Base-by-base conservation (phyloP, 306 rosid genomes). In the Corylus americana region DNA sequence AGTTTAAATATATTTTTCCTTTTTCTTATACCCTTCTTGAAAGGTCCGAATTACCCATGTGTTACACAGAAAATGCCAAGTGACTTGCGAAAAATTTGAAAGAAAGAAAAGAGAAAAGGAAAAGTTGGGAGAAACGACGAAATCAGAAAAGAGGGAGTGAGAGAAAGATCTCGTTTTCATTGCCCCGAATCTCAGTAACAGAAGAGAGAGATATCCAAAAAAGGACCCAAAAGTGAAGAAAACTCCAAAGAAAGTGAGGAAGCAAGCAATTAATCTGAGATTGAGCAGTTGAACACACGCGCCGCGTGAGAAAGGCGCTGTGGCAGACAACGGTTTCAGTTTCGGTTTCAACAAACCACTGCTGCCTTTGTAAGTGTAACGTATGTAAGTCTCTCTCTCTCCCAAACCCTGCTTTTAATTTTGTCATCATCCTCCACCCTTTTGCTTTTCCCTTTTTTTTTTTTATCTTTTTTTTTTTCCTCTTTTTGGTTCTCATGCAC, bases 91-190 rank as follows among this genome's bases (percentile, higher is more conserved):
- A 9, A 45, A 44, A 42, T 9, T 8, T 53, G 27, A 22, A 25
- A 1, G 8, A 22, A 17, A 20, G 1, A 67, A 9, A 45, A 17
- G 18, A n/a, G 7, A 48, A 48, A 58, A 22, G 35, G 7, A 20
- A 58, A 58, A 58, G 37, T 58, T 22, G 31, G 35, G 12, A 20
- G 12, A 57, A 57, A 57, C 2, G 11, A 57, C 20, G 29, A 57
- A 20, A 57, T 20, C 2, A 75, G 25, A 75, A 74, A 75, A 35
- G 11, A 54, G 58, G 8, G 74, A 63, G 45, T 44, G 35, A 13
- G 25, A 44, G 64, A 80, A 55, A 57, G 35, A 80, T 80, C 76
- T 75, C 16, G 55, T 67, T 69, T 75, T 67, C 14, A 69, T 55
- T 68, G 79, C 71, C 61, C 45, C 62, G 75, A 74, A 74, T 80